Base-by-base conservation (phyloP, 129 eudicot species). In the Rutidosis leptorrhynchoides region DNA sequence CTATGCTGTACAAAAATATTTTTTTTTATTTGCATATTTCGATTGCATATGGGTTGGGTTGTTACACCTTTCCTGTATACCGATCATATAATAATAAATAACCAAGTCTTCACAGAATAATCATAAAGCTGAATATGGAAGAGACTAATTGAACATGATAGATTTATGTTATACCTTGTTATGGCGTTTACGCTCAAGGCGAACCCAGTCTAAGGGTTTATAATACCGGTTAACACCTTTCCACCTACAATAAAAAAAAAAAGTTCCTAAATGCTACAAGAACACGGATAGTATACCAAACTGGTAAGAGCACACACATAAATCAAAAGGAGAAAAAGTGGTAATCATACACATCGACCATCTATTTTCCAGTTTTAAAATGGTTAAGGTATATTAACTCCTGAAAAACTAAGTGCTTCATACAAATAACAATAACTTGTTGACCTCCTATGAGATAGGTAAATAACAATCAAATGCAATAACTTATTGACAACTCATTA, bases 211-310 rank as follows among this genome's bases (percentile, higher is more conserved):
- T 26, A 73, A 9, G 16, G 93, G 89, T 60, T 84, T 84, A 76
- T 82, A 77, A 74, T 65, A 65, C 11, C 89, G 95, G 54, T 74
- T 77, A 7, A 89, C 87, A 58, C 98, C 96, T 82, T 86, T 88
- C 96, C 98, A 88, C 77, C 98, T 92, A 33, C 26, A 63, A 48
- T 15, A 7, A 61, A 10, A 65, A n/a, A 3, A 14, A 46, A 1
- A 49, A 24, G 4, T 64, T 64, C 57, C 1, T 37, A 16, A 49
- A 5, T 37, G 27, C 15, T 25, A 14, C 9, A 52, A 45, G 23
- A 59, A 22, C 28, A 20, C 22, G 15, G 27, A 60, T 23, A 17
- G 8, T 40, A 29, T 16, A 7, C 19, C 42, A 62, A 4, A 37
- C 43, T 65, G 9, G 27, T 48, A 26, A 26, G 19, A 3, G 32